Conservation (phyloP, 2,329 filamentous ascomycete species). For the Aspergillus ochraceus region DNA sequence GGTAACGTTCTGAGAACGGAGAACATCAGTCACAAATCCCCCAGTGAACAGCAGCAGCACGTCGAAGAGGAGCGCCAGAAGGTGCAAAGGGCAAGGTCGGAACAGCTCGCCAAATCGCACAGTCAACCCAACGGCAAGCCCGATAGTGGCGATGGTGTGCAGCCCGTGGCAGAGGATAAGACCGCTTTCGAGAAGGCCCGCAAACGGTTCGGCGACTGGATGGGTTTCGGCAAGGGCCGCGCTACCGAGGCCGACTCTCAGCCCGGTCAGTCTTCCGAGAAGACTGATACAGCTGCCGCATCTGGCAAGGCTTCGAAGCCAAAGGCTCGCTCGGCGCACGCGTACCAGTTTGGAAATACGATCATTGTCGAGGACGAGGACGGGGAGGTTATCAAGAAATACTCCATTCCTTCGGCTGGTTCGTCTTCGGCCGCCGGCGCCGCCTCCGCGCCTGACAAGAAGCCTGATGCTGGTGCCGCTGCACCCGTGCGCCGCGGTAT, state of each 20-base stretch:
- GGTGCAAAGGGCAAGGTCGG: slow-evolving; percentile 54
- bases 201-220: slow-evolving; percentile 49
- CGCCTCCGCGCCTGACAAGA: slow-evolving; percentile 18
- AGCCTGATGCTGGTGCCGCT: slow-evolving; percentile 31
- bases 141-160: slow-evolving; percentile 45
- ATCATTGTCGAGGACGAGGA: slow-evolving; percentile 70
- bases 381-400: slow-evolving; percentile 68
- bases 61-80: slow-evolving; percentile 52
- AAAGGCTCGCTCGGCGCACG: slow-evolving; percentile 59
- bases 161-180: slow-evolving; percentile 32
- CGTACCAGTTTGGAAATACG: slow-evolving; percentile 69
- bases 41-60: slow-evolving; percentile 62
- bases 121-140: slow-evolving; percentile 44
- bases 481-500: slow-evolving; percentile 52
- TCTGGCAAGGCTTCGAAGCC: slow-evolving; percentile 24
- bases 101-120: slow-evolving; percentile 49
- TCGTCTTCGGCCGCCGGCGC: background rate
- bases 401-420: slow-evolving; percentile 55
- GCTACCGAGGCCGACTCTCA: slow-evolving; percentile 27
- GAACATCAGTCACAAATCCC: slow-evolving; percentile 46
- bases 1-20: slow-evolving; percentile 79
- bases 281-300: slow-evolving; percentile 20
- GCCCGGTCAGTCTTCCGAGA: slow-evolving; percentile 18
- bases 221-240: slow-evolving; percentile 41
- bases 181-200: slow-evolving; percentile 43